Evolutionary conservation across 768 basidiomycete species (phyloP).

Genomic region (Russula vinacea): DNA sequence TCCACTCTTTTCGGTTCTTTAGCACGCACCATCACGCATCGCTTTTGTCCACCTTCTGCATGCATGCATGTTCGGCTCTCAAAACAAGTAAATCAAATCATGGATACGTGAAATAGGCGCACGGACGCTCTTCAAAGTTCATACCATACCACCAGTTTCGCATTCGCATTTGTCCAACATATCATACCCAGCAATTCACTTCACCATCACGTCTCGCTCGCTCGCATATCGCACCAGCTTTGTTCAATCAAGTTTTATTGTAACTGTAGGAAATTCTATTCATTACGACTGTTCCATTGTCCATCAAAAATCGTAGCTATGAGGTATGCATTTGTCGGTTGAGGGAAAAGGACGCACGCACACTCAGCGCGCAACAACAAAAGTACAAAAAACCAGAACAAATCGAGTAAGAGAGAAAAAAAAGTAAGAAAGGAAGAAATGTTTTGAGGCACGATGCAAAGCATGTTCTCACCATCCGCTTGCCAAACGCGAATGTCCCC

Average conservation of each 20-base stretch:
- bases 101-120: background rate
- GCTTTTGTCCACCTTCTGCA: background rate
- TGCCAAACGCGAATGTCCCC: background rate
- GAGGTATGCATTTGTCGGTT: conserved; percentile 19
- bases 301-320: conserved; percentile 28
- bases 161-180: background rate
- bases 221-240: background rate
- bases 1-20: background rate
- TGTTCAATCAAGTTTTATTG: conserved; percentile 1
- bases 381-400: conserved; percentile 8
- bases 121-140: conserved; percentile 1
- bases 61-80: background rate
- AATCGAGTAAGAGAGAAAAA: background rate
- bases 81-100: background rate
- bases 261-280: conserved; percentile 20
- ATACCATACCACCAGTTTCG: background rate
- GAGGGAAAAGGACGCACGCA: background rate
- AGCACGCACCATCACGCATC: background rate
- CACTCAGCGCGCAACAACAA: background rate
- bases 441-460: background rate
- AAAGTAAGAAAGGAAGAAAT: background rate
- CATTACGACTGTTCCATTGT: conserved; percentile 28
- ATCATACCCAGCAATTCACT: background rate
- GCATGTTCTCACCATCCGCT: background rate
- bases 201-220: background rate